Base-by-base conservation (phyloP, 805 yeast genomes). In the Jamesozyma hellenica region DNA sequence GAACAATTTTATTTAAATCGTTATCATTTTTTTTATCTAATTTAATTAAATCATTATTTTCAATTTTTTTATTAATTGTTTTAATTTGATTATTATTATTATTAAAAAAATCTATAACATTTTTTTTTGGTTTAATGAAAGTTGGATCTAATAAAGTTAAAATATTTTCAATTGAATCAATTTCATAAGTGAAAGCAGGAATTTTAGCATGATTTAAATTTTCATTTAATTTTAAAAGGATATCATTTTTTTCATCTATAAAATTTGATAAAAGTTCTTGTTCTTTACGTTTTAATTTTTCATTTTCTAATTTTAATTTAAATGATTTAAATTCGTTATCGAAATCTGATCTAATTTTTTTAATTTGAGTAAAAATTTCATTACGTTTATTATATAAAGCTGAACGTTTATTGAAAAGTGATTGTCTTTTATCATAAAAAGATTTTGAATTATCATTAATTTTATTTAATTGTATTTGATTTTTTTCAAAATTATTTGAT, bases 141-240 rank as follows among this genome's bases (percentile, higher is more conserved):
- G 79, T 57, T 50, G 94, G 92, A 57, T 87, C 95, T 51, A 92
- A 84, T 63, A 75, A 75, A 28, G 66, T 56, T 58, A 88, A 70
- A 58, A 87, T 70, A 40, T 72, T 67, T 62, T 87, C 84, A 54
- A 92, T 82, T 46, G 80, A 68, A 49, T 71, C 71, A 53, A 90
- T 80, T 65, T 92, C 95, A 34, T 66, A 66, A 43, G 80, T 75
- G 65, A 82, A 88, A 21, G 96, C 97, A 23, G 97, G 95, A 21
- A 82, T 75, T 36, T 60, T 58, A 35, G 87, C 87, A 46, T 77
- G 82, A 38, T 77, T 72, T 67, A 83, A 75, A 55, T 75, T 76
- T 55, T 74, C 70, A 51, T 84, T 85, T 41, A 80, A 82, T 52
- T 71, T 77, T 64, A 71, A 71, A 59, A 72, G 67, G 54, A 70